A percentile compares a stretch with the other conserved stretches of the same genome.
phyloP scores from a whole-genome alignment of 176 grass and related monocot genomes.

The Musa schizocarpa region DNA sequence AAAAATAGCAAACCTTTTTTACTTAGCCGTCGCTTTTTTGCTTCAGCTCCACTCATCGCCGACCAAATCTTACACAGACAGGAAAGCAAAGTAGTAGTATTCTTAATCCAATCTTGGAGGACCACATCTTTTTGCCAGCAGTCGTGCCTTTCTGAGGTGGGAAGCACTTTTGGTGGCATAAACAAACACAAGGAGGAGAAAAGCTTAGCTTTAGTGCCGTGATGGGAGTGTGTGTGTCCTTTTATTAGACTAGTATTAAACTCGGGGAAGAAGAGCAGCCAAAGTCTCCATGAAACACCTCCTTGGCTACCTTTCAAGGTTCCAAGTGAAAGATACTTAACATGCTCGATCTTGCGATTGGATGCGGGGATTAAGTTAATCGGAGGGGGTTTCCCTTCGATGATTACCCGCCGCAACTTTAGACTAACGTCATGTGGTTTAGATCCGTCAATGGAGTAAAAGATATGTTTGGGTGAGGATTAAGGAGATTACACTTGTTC shows the following conservation, averaged over 20 bases:
- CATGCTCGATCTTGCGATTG: no score
- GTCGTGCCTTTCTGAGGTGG: constrained; percentile 13
- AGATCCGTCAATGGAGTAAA: no score
- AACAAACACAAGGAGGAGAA: background rate
- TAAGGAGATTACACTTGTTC: background rate
- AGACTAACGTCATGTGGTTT: constrained; percentile 15
- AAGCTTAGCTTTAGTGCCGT: background rate
- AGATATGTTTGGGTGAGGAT: background rate
- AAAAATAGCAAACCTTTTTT: no score
- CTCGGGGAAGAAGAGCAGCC: background rate
- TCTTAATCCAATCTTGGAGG: background rate
- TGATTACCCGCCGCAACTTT: constrained; percentile 44
- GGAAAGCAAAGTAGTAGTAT: background rate
- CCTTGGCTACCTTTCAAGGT: background rate
- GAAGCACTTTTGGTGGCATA: background rate
- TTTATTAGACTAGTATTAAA: background rate
- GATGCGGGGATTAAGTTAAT: background rate
- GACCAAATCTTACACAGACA: no score
- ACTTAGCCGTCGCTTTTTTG: no score
- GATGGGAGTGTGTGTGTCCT: background rate
- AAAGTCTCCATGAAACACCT: background rate
- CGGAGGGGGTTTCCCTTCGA: background rate
- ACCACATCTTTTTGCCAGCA: constrained; percentile 1
- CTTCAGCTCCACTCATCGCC: no score
- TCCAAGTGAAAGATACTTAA: background rate